Conservation (phyloP, 2,329 filamentous ascomycete genomes). For the Pseudocercospora cruenta region DNA sequence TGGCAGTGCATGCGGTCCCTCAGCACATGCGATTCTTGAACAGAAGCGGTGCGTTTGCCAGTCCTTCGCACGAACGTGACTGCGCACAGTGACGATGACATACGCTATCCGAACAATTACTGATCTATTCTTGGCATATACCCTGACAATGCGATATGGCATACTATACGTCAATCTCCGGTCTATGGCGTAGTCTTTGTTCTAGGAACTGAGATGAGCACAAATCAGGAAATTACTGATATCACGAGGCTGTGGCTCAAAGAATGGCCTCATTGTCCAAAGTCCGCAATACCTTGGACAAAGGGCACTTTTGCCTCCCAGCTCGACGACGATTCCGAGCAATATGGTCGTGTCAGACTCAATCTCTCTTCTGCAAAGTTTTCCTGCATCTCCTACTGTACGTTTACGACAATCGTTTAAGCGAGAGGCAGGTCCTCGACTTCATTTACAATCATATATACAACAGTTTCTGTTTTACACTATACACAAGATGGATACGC, state of each 20-base stretch:
- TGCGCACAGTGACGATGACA: neutral
- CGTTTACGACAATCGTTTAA: neutral
- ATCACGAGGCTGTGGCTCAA: neutral
- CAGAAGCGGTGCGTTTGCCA: neutral
- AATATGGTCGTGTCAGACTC: neutral
- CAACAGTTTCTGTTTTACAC: neutral
- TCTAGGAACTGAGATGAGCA: neutral
- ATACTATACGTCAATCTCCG: neutral
- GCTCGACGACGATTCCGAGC: neutral
- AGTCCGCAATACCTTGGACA: neutral
- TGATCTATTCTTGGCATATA: neutral
- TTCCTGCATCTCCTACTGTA: neutral
- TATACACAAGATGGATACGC: neutral
- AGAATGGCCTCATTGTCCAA: neutral
- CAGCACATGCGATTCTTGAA: neutral
- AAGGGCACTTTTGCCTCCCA: neutral
- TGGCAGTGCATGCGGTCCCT: too few relatives aligned
- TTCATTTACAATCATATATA: neutral
- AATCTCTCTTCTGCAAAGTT: neutral
- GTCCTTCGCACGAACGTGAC: neutral
- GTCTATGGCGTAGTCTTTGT: neutral
- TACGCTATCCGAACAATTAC: neutral
- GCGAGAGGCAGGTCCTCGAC: conserved; percentile 6
- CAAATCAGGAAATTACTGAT: neutral
- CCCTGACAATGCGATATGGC: neutral